Evolutionary conservation across 768 basidiomycete species (phyloP), one percentile per base, ranked within the genome.

Genomic region (Leccinum broughii): DNA sequence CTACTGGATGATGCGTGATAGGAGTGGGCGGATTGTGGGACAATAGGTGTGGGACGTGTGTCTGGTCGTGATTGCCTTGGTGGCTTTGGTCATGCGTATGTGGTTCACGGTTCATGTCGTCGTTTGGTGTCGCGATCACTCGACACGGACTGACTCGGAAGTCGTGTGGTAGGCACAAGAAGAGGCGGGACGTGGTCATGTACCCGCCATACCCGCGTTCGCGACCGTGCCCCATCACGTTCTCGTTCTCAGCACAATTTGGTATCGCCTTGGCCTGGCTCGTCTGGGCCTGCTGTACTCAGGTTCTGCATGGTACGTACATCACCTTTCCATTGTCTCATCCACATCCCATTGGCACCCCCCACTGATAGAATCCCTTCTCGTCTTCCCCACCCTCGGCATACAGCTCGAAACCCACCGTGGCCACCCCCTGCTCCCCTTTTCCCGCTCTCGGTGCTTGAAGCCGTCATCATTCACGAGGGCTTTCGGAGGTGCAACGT

Each of bases 391-490:
- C 8, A 76, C 79, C 1, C 83, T 88, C 56, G 91, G 91, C 11
- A 76, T 93, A 46, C 92, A 93, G 67, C 72, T 93, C 3, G 90
- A 92, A 70, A 87, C 85, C 0, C 84, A 84, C 71, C 77, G 82
- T 56, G 91, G 89, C 1, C 69, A 86, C 34, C 80, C 80, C 10
- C 69, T 72, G 14, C 20, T 73, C 4, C 60, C 66, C 8, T 44
- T n/a, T 22, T 22, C 1, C 68, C 75, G 15, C 59, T 81, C 30
- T 69, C 77, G 0, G 64, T 70, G 2, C 71, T 92, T 20, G 78
- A 81, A 55, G 88, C 90, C 58, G 76, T 89, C 49, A 65, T 92
- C 30, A 86, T 93, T 56, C 88, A 91, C 65, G 92, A 93, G 70
- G 90, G 85, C 2, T 70, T 92, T 15, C 78, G 73, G 11, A 73